These are phyloP conservation scores for Labyrinthula sp. DNA, from an alignment of 352 stramenopile genomes.

Conservation along the genomic window DNA sequence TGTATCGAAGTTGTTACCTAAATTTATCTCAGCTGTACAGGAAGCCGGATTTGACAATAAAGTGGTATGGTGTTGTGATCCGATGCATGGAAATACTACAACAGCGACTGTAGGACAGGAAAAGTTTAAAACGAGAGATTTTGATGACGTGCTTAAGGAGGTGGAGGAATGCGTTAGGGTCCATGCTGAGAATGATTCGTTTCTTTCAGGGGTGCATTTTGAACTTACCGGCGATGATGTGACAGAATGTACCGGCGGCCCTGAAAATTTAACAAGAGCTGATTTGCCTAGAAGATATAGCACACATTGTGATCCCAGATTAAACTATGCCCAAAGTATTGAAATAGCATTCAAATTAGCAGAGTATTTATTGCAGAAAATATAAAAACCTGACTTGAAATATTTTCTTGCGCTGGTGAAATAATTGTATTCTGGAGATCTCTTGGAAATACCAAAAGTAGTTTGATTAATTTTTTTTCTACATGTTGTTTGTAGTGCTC, in stretches of 20 bases:
- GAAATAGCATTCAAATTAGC: constrained; percentile 89
- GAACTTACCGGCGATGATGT: constrained; percentile 96
- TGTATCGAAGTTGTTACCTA: constrained; percentile 66
- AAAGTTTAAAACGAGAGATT: constrained; percentile 85
- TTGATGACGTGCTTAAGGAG: constrained; percentile 85
- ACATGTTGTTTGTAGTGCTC: too few species aligned
- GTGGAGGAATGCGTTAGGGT: constrained; percentile 90
- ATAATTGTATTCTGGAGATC: too few species aligned
- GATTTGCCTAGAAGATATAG: constrained; percentile 76
- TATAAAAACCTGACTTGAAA: too few species aligned
- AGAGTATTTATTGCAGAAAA: constrained; percentile 44
- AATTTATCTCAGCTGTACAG: constrained; percentile 82
- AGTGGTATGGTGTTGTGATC: constrained; percentile 87
- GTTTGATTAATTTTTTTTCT: too few species aligned
- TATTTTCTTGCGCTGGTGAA: too few species aligned
- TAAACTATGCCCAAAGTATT: constrained; percentile 93
- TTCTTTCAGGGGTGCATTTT: constrained; percentile 77
- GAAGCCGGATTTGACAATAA: constrained; percentile 59
- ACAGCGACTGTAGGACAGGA: constrained; percentile 59
- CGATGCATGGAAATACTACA: constrained; percentile 92
- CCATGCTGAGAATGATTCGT: constrained; percentile 72
- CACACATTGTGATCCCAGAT: constrained; percentile 85
- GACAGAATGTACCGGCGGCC: constrained; percentile 89
- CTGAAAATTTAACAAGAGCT: constrained; percentile 69
- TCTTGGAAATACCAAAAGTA: too few species aligned